Conservation (phyloP, 1,139 yeast species). For the Suhomyces ambrosiae region DNA sequence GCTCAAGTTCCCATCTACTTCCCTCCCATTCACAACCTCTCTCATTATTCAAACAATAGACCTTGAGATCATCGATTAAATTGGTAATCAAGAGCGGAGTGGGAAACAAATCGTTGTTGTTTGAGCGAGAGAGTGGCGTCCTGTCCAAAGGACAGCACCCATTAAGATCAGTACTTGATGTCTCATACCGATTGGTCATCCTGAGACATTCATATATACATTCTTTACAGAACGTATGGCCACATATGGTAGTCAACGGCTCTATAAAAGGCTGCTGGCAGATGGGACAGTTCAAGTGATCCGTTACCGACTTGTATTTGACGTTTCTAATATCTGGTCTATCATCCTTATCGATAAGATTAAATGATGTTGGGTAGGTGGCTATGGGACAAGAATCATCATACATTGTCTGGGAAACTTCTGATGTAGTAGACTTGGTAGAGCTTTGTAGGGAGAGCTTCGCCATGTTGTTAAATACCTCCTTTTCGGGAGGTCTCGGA, state of each 20-base stretch:
- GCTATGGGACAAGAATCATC: constrained; percentile 13
- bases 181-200: constrained; percentile 20
- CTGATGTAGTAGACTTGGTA: not conserved
- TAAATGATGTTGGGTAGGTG: constrained; percentile 12
- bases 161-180: constrained; percentile 16
- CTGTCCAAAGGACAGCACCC: constrained; percentile 68
- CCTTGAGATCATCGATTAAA: constrained; percentile 61
- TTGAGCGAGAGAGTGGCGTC: constrained; percentile 43
- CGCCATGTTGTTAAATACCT: not conserved
- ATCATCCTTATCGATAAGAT: constrained; percentile 12
- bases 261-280: constrained; percentile 59
- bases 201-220: constrained; percentile 54
- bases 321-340: constrained; percentile 39
- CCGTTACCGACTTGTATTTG: constrained; percentile 43
- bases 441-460: not conserved
- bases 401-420: constrained; percentile 1
- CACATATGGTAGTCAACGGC: constrained; percentile 60
- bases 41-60: constrained; percentile 52
- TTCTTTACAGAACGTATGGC: constrained; percentile 59
- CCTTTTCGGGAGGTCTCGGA: not conserved
- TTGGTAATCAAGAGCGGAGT: constrained; percentile 65
- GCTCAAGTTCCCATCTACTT: constrained; percentile 60
- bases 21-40: constrained; percentile 65
- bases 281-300: constrained; percentile 59
- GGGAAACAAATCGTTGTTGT: constrained; percentile 53